Evolutionary conservation across 2,329 filamentous ascomycete genomes (phyloP).

Genomic region (Colletotrichum scovillei): DNA sequence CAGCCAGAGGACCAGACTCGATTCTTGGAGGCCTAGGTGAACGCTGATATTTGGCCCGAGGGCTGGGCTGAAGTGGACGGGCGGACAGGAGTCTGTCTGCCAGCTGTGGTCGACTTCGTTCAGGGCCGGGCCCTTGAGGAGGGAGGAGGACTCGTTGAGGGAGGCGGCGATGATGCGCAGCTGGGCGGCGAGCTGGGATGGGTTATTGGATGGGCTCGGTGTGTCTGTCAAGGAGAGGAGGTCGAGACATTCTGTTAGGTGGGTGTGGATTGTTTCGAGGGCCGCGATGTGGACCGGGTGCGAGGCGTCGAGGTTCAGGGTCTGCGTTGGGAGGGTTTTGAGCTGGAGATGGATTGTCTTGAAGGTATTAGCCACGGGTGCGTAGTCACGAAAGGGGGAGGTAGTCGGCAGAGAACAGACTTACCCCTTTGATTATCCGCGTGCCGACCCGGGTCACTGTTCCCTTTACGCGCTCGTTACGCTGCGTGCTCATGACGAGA

Average conservation of each 20-base stretch:
- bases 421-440: conserved; percentile 89
- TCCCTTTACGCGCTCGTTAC: conserved; percentile 92
- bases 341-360: conserved; percentile 84
- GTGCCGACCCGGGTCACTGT: conserved; percentile 91
- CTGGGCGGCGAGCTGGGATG: conserved; percentile 65
- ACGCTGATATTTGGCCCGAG: conserved; percentile 77
- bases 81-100: conserved; percentile 56
- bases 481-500: conserved; percentile 86
- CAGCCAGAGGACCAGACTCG: conserved; percentile 75
- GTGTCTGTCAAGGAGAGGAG: conserved; percentile 73
- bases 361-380: not conserved
- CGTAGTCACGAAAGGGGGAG: not conserved
- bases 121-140: conserved; percentile 66
- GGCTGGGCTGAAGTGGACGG: conserved; percentile 55
- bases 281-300: conserved; percentile 72
- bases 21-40: conserved; percentile 76
- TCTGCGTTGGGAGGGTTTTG: conserved; percentile 69
- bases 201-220: conserved; percentile 68
- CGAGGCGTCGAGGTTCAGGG: conserved; percentile 59
- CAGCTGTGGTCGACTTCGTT: conserved; percentile 54
- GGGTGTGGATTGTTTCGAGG: conserved; percentile 77
- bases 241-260: conserved; percentile 86
- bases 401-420: conserved; percentile 44
- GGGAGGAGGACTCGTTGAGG: conserved; percentile 60
- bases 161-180: conserved; percentile 67